Percentiles rank a stretch among this genome's conserved stretches.
phyloP scores from a whole-genome alignment of 352 stramenopile species.

The Pythium oligandrum region DNA sequence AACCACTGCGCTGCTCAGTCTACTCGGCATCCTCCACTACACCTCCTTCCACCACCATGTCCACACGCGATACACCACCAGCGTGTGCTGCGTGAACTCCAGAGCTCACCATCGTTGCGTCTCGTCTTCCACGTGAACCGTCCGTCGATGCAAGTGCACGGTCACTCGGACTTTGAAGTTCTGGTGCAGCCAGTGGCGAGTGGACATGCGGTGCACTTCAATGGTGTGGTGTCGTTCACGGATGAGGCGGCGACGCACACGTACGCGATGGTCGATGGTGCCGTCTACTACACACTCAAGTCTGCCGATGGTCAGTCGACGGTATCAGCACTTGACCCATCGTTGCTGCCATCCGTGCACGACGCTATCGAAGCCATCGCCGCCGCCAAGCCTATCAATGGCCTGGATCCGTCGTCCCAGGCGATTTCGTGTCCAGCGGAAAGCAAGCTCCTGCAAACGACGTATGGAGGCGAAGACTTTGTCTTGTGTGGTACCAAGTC shows the following conservation, averaged over 20 bases:
- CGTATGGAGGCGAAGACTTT: conserved; percentile 37
- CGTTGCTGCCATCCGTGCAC: conserved; percentile 18
- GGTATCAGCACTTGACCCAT: conserved; percentile 2
- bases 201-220: conserved; percentile 28
- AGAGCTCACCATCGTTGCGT: conserved; percentile 21
- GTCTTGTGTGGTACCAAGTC: conserved; percentile 31
- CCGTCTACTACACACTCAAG: conserved; percentile 12
- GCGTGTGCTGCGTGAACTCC: conserved; percentile 29
- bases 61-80: conserved; percentile 37
- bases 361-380: conserved; percentile 31
- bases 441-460: conserved; percentile 31
- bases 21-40: conserved; percentile 5
- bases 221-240: conserved; percentile 28
- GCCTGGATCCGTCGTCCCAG: conserved; percentile 26
- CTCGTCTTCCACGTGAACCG: conserved; percentile 44
- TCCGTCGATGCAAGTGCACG: conserved; percentile 44
- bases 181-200: conserved; percentile 27
- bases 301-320: not conserved
- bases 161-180: conserved; percentile 32
- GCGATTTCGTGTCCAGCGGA: conserved; percentile 32
- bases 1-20: conserved; percentile 6
- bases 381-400: conserved; percentile 23
- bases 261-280: conserved; percentile 31
- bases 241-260: conserved; percentile 29
- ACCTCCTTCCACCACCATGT: conserved; percentile 24